Evolutionary conservation across 352 stramenopile genomes (phyloP).

Genomic region (Thalassiosira hispida): DNA sequence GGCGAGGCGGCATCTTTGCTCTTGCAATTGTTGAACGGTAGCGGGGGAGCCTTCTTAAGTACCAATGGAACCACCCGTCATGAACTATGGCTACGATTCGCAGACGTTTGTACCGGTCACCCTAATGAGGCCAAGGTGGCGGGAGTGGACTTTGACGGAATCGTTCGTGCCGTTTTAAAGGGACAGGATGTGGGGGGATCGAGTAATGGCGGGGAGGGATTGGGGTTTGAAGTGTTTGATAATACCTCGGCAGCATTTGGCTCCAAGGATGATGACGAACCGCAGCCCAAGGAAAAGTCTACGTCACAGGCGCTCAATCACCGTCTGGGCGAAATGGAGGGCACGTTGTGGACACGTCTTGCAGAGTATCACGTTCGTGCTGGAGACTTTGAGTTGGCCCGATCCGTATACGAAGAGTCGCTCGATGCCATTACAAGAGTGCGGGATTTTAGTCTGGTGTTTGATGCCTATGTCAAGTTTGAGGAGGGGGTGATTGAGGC

Average conservation of each 20-base stretch:
- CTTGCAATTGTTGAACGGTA: conserved; percentile 69
- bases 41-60: conserved; percentile 82
- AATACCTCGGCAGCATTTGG: conserved; percentile 22
- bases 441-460: conserved; percentile 98
- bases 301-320: conserved; percentile 33
- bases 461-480: conserved; percentile 98
- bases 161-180: conserved; percentile 92
- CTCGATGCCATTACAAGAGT: conserved; percentile 86
- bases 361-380: conserved; percentile 97
- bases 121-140: conserved; percentile 88
- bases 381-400: conserved; percentile 95
- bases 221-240: conserved; percentile 46
- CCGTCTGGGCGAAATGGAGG: conserved; percentile 95
- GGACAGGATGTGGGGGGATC: conserved; percentile 16
- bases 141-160: conserved; percentile 93
- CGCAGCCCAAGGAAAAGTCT: background rate
- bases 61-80: conserved; percentile 86
- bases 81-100: conserved; percentile 97
- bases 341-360: conserved; percentile 96
- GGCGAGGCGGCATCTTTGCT: conserved; percentile 74
- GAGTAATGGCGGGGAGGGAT: conserved; percentile 6
- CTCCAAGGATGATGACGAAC: conserved; percentile 34
- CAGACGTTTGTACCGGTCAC: conserved; percentile 94
- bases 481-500: conserved; percentile 96
- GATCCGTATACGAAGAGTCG: conserved; percentile 95